Evolutionary conservation across 306 rosid species (phyloP).

Genomic region (Psophocarpus tetragonolobus): DNA sequence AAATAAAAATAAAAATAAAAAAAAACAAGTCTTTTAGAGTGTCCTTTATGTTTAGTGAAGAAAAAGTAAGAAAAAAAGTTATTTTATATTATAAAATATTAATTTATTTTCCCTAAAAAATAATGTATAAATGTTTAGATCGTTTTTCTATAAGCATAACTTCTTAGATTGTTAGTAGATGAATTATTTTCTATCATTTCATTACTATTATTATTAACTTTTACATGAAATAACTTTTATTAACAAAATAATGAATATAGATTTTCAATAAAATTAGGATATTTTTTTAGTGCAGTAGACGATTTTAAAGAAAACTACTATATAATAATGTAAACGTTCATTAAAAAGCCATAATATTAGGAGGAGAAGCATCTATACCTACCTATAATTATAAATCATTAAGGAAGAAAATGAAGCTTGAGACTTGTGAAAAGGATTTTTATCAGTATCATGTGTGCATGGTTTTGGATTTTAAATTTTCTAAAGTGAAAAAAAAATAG

Average conservation of each 20-base stretch:
- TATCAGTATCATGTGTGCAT: neutral
- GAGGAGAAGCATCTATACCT: neutral
- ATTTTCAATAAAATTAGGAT: neutral
- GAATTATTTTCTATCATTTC: too few relatives aligned
- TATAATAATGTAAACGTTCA: neutral
- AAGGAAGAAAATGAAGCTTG: constrained; percentile 15
- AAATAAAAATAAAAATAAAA: too few relatives aligned
- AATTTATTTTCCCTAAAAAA: too few relatives aligned
- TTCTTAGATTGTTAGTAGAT: too few relatives aligned
- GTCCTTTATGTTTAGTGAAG: too few relatives aligned
- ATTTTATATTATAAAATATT: too few relatives aligned
- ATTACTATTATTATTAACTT: too few relatives aligned
- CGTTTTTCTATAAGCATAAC: too few relatives aligned
- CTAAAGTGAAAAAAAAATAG: neutral
- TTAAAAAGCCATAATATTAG: neutral
- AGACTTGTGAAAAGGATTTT: neutral
- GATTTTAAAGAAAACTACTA: neutral
- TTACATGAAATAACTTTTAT: neutral
- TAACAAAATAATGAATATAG: neutral
- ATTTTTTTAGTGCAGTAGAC: neutral
- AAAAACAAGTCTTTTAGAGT: too few relatives aligned
- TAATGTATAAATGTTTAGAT: too few relatives aligned
- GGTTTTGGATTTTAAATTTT: neutral
- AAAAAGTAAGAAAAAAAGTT: too few relatives aligned
- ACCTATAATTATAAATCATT: neutral